Conservation (phyloP, 768 basidiomycete genomes). For the Leccinum longicurvipes region DNA sequence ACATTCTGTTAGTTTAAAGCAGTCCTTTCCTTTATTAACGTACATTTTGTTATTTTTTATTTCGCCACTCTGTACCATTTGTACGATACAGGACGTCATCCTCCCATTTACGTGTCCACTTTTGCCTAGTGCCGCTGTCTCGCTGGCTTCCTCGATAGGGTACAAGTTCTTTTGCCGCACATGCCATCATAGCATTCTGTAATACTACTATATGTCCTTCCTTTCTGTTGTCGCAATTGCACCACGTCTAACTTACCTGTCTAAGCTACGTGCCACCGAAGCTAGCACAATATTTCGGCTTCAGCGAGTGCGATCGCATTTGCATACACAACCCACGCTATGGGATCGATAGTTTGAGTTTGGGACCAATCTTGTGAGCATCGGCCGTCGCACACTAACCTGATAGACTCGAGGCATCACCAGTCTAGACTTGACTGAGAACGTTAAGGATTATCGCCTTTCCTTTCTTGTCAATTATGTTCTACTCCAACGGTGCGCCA, state of each 20-base stretch:
- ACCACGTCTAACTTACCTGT: neutral
- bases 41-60: neutral
- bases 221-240: neutral
- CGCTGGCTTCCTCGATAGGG: neutral
- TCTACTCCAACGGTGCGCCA: neutral
- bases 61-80: neutral
- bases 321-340: no score
- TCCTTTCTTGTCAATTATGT: neutral
- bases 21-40: neutral
- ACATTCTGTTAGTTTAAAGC: neutral
- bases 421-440: no score
- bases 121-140: neutral
- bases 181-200: neutral
- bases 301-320: neutral
- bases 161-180: neutral
- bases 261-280: no score
- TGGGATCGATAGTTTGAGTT: no score
- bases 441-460: neutral
- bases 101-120: neutral
- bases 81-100: conserved; percentile 4
- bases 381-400: no score
- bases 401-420: no score
- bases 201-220: neutral
- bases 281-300: no score
- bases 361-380: no score